A percentile compares a stretch with the other conserved stretches of the same genome.
These are phyloP conservation scores for Colletotrichum horii DNA, from an alignment of 2,329 filamentous ascomycete genomes.

Conservation along the genomic window DNA sequence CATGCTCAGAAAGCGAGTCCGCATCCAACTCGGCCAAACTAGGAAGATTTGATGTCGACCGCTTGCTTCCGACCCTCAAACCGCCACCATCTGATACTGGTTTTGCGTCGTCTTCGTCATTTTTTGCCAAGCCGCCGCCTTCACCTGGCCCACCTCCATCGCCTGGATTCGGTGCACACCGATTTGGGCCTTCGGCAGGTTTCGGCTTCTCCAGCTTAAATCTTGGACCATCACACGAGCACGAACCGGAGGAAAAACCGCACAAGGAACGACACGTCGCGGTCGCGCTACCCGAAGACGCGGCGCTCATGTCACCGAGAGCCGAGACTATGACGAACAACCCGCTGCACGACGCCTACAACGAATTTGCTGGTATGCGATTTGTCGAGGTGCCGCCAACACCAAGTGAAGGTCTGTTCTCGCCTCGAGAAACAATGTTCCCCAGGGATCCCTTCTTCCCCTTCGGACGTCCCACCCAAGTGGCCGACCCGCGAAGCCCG, in stretches of 20 bases:
- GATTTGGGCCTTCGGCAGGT: constrained; percentile 41
- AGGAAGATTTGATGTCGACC: constrained; percentile 44
- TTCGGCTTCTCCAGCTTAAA: constrained; percentile 49
- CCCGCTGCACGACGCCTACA: constrained; percentile 58
- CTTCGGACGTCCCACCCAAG: constrained; percentile 56
- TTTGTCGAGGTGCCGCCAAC: constrained; percentile 59
- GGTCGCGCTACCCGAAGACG: constrained; percentile 46
- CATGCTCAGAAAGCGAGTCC: constrained; percentile 60
- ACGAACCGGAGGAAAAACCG: constrained; percentile 25
- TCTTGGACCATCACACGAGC: constrained; percentile 26
- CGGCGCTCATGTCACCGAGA: constrained; percentile 72
- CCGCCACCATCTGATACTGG: constrained; percentile 35
- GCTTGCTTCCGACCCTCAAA: constrained; percentile 39
- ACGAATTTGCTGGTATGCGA: constrained; percentile 51
- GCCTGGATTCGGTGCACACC: constrained; percentile 47
- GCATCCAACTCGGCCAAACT: constrained; percentile 41
- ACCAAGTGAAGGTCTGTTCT: constrained; percentile 58
- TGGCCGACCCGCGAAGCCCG: constrained; percentile 74
- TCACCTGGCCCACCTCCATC: constrained; percentile 52
- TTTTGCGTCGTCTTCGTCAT: constrained; percentile 30
- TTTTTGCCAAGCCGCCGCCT: constrained; percentile 43
- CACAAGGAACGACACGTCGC: constrained; percentile 39
- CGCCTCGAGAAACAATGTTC: constrained; percentile 56
- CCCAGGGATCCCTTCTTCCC: constrained; percentile 58
- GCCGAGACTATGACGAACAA: constrained; percentile 76